Evolutionary conservation across 225 moss, liverwort and hornwort genomes (phyloP).

Genomic region (Bryoerythrophyllum caledonicum): DNA sequence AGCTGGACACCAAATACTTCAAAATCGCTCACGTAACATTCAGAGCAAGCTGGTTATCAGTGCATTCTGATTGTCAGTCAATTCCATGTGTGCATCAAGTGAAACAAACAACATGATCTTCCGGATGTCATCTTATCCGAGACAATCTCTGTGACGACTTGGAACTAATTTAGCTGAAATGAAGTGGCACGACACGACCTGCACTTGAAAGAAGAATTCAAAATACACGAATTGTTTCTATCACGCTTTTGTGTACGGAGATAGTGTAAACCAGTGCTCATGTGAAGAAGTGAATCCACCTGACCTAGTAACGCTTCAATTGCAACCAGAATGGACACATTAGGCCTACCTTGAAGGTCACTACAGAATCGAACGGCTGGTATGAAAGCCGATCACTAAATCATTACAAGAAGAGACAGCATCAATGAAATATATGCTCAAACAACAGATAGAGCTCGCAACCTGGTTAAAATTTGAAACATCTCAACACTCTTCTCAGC

Average conservation of each 20-base stretch:
- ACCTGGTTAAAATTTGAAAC: background rate
- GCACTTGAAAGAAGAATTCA: background rate
- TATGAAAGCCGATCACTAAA: background rate
- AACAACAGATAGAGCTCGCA: background rate
- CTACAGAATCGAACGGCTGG: background rate
- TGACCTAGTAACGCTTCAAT: background rate
- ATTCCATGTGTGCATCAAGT: background rate
- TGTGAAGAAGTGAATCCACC: background rate
- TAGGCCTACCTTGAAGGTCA: background rate
- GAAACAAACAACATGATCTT: background rate
- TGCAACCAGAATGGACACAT: background rate
- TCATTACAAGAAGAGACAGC: background rate
- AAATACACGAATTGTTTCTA: background rate
- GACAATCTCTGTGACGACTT: background rate
- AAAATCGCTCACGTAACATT: background rate
- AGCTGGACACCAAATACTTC: background rate
- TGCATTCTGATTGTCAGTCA: background rate
- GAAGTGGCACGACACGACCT: background rate
- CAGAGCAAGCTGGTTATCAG: slow-evolving; percentile 5
- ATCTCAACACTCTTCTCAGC: background rate
- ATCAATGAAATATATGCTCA: background rate
- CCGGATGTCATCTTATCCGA: background rate
- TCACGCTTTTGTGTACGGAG: background rate
- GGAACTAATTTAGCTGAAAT: background rate
- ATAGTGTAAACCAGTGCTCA: background rate